phyloP scores from a whole-genome alignment of 169 alveolate species.

The Plasmodium gaboni region DNA sequence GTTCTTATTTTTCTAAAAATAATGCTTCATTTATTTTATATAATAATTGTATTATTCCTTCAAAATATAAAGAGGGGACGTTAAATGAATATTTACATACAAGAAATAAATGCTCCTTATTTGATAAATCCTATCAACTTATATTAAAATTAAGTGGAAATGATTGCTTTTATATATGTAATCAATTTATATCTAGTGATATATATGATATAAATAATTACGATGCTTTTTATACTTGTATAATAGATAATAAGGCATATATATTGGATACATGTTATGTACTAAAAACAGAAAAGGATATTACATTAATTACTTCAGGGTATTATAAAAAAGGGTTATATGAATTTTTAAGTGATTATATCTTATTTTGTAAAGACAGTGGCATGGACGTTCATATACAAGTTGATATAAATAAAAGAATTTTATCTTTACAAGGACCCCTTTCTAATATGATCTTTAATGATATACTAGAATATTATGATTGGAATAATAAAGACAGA shows the following conservation, averaged over 20 bases:
- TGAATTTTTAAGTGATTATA: constrained; percentile 81
- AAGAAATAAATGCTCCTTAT: constrained; percentile 75
- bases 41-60: constrained; percentile 69
- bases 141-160: constrained; percentile 76
- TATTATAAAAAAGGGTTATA: constrained; percentile 77
- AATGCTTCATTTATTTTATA: constrained; percentile 61
- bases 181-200: constrained; percentile 79
- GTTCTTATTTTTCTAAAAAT: constrained; percentile 22
- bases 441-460: constrained; percentile 51
- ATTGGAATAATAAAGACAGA: constrained; percentile 8
- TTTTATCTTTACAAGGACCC: constrained; percentile 83
- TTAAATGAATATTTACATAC: constrained; percentile 75
- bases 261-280: constrained; percentile 82
- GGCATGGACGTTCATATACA: constrained; percentile 79
- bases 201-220: constrained; percentile 66
- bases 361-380: constrained; percentile 76
- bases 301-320: constrained; percentile 79
- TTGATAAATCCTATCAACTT: constrained; percentile 78
- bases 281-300: constrained; percentile 72
- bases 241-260: constrained; percentile 80
- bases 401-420: constrained; percentile 56
- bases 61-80: constrained; percentile 43
- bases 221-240: constrained; percentile 75
- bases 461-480: constrained; percentile 44
- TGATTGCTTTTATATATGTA: constrained; percentile 76